Evolutionary conservation across 2,329 filamentous ascomycete genomes (phyloP).

Genomic region (Cladosporium austrohemisphaericum): DNA sequence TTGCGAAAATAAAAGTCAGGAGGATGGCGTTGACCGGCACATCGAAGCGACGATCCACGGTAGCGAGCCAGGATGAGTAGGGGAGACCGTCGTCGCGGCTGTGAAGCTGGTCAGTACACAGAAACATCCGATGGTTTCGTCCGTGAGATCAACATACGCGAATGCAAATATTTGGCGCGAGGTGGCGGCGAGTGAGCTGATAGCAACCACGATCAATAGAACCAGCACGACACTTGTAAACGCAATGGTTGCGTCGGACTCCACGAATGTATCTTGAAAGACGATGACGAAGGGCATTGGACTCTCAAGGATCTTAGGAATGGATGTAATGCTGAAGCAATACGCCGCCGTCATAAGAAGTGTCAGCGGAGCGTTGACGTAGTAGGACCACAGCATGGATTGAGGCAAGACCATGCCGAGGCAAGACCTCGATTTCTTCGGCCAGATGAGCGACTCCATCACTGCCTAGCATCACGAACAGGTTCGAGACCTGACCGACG

Average conservation of each 20-base stretch:
- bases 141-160: constrained; percentile 32
- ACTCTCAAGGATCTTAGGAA: constrained; percentile 16
- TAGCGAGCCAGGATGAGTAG: constrained; percentile 20
- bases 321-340: constrained; percentile 21
- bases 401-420: constrained; percentile 27
- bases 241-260: constrained; percentile 20
- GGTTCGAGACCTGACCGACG: constrained; percentile 30
- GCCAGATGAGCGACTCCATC: constrained; percentile 32
- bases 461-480: constrained; percentile 24
- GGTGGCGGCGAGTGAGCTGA: constrained; percentile 8
- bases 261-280: constrained; percentile 24
- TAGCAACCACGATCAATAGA: constrained; percentile 14
- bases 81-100: constrained; percentile 33
- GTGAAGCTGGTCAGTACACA: constrained; percentile 32
- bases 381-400: constrained; percentile 29
- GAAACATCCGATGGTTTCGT: constrained; percentile 36
- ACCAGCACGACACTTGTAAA: constrained; percentile 24
- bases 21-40: constrained; percentile 28
- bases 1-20: constrained; percentile 21
- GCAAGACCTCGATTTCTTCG: constrained; percentile 30
- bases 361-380: constrained; percentile 22
- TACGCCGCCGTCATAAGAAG: constrained; percentile 23
- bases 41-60: constrained; percentile 24
- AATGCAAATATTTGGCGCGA: constrained; percentile 30
- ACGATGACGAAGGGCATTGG: constrained; percentile 26